Percentiles rank a stretch among this genome's conserved stretches.
These are phyloP conservation scores for Letharia lupina DNA, from an alignment of 495 filamentous ascomycete genomes.

Conservation along the genomic window DNA sequence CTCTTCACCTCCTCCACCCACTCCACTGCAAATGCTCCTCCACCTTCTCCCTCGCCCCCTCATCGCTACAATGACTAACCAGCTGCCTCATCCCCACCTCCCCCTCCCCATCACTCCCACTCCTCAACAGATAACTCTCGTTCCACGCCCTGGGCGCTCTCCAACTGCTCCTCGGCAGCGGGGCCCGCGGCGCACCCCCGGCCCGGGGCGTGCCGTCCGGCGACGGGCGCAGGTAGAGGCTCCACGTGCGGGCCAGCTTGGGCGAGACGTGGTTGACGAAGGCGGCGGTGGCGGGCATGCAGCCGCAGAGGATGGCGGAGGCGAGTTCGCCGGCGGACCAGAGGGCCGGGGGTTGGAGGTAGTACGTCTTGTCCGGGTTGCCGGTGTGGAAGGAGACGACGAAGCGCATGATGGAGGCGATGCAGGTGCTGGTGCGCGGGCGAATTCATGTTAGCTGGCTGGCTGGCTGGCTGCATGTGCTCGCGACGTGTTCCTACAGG, in stretches of 20 bases:
- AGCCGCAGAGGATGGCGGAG: slow-evolving; percentile 5
- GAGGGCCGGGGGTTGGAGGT: slow-evolving; percentile 11
- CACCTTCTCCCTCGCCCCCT: slow-evolving; percentile 1
- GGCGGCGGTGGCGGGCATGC: slow-evolving; percentile 9
- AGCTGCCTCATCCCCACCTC: background rate
- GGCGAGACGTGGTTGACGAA: slow-evolving; percentile 5
- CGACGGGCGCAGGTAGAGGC: background rate
- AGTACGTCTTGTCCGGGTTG: background rate
- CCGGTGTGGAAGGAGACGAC: slow-evolving; percentile 7
- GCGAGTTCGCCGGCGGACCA: slow-evolving; percentile 8
- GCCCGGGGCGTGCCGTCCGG: no score
- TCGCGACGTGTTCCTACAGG: no score
- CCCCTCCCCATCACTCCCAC: background rate
- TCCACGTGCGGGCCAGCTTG: background rate
- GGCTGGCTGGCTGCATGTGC: no score
- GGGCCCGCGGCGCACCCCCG: background rate
- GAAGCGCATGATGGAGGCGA: slow-evolving; percentile 6
- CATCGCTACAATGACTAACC: background rate
- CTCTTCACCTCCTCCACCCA: slow-evolving; percentile 1
- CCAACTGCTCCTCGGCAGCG: background rate
- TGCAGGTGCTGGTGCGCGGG: background rate
- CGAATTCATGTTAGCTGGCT: no score
- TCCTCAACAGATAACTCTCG: background rate
- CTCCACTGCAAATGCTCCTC: slow-evolving; percentile 2
- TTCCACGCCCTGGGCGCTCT: background rate